Base-by-base conservation (phyloP, 1,284 basidiomycete genomes). In the Ceratorhiza oryzae-sativae region DNA sequence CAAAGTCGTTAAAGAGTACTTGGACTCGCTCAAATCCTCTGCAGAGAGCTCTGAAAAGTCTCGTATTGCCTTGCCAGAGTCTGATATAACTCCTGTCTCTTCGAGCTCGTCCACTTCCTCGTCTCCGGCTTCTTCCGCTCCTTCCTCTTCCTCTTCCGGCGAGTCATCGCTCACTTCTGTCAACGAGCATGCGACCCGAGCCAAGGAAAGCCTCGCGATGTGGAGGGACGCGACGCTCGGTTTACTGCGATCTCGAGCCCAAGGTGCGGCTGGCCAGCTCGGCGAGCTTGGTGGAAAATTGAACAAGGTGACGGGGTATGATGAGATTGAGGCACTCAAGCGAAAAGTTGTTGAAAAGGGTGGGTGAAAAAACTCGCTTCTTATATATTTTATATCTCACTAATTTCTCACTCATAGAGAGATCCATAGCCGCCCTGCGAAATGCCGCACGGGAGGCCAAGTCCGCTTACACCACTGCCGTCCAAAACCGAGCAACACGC, bases 261-360 rank as follows among this genome's bases (percentile, higher is more conserved):
- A 48, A 34, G 41, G 32, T 30, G 60, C 82, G 6, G 87, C 63
- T 9, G 49, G 32, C 1, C 63, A 85, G 10, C 87, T 96, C 76
- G 87, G 88, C 18, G 84, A 89, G 76, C 83, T 95, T 0, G 93
- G 94, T 8, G 82, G 85, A 12, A 87, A 91, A 77, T 82, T 97
- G 73, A 97, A 96, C 78, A 88, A 87, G 74, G 88, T 92, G 32
- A 95, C 95, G 12, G 95, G 95, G 0, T 97, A 97, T 77, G 89
- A 92, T 75, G 90, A 92, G 78, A 96, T 97, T 46, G 94, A 97
- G 77, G 83, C 84, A 34, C 81, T 97, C 72, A 96, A 97, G 80
- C 81, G 81, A 73, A 83, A 85, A 51, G 95, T 97, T n/a, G 88
- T 87, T 36, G 86, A 87, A 61, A 90, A 91, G 84, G 94, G 95